Conservation (phyloP, 495 filamentous ascomycete species). For the Lophiotrema nucula region DNA sequence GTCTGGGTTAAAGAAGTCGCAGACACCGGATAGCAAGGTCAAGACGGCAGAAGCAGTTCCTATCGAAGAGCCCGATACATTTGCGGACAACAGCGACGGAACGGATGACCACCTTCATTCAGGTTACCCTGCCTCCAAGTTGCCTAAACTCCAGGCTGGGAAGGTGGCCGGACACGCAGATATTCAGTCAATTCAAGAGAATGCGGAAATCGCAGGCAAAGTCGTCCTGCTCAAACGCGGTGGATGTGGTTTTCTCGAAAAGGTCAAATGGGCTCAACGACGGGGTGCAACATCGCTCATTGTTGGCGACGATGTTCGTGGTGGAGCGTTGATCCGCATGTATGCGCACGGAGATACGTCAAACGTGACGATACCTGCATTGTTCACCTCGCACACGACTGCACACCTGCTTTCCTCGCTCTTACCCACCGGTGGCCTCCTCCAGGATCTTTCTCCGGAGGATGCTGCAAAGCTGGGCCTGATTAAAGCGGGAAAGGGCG, state of each 20-base stretch:
- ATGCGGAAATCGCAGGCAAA: slow-evolving; percentile 90
- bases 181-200: slow-evolving; percentile 92
- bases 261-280: slow-evolving; percentile 93
- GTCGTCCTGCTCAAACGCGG: slow-evolving; percentile 86
- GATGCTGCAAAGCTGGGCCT: slow-evolving; percentile 45
- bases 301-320: slow-evolving; percentile 87
- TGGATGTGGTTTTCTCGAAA: slow-evolving; percentile 94
- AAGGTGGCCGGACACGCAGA: slow-evolving; percentile 69
- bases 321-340: slow-evolving; percentile 89
- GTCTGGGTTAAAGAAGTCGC: background rate
- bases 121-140: slow-evolving; percentile 49
- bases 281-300: slow-evolving; percentile 86
- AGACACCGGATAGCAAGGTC: background rate
- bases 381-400: slow-evolving; percentile 94
- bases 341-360: slow-evolving; percentile 92
- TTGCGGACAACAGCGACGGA: slow-evolving; percentile 60
- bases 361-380: slow-evolving; percentile 86
- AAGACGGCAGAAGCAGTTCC: background rate
- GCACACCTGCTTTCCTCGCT: slow-evolving; percentile 91
- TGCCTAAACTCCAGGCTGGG: slow-evolving; percentile 40
- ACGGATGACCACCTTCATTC: slow-evolving; percentile 85
- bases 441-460: slow-evolving; percentile 54
- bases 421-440: slow-evolving; percentile 65
- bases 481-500: slow-evolving; percentile 25
- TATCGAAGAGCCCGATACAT: background rate